Evolutionary conservation across 306 rosid species (phyloP).

Genomic region (Inga laurina): DNA sequence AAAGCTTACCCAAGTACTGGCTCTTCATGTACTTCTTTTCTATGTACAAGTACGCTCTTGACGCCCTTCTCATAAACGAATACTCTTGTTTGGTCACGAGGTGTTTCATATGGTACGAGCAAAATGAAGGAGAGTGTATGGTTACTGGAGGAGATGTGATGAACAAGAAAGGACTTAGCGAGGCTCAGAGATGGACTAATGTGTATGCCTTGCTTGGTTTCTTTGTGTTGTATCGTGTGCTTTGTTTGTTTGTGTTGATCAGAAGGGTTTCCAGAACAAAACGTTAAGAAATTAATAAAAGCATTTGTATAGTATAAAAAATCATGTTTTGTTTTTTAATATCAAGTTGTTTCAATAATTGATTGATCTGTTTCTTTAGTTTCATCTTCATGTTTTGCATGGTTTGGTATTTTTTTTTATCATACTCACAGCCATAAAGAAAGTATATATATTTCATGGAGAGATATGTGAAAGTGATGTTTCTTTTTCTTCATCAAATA

Average conservation of each 20-base stretch:
- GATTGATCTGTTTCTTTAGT: slow-evolving; percentile 3
- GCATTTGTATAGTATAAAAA: background rate
- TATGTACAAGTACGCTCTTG: slow-evolving; percentile 91
- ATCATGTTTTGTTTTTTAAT: background rate
- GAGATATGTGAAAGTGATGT: slow-evolving; percentile 8
- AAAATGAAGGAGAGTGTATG: slow-evolving; percentile 63
- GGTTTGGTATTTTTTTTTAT: slow-evolving; percentile 13
- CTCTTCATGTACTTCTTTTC: slow-evolving; percentile 83
- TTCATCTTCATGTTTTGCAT: slow-evolving; percentile 11
- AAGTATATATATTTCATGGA: slow-evolving; percentile 29
- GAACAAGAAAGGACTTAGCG: slow-evolving; percentile 61
- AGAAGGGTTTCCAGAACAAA: slow-evolving; percentile 87
- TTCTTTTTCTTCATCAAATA: slow-evolving; percentile 31
- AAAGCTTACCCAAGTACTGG: slow-evolving; percentile 76
- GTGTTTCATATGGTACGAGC: slow-evolving; percentile 79
- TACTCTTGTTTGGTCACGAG: slow-evolving; percentile 64
- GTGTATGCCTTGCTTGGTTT: slow-evolving; percentile 74
- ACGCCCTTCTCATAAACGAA: slow-evolving; percentile 84
- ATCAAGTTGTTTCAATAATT: background rate
- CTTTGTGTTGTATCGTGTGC: slow-evolving; percentile 77
- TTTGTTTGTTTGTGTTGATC: slow-evolving; percentile 75
- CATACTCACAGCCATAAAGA: slow-evolving; percentile 20
- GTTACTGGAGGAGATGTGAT: slow-evolving; percentile 75
- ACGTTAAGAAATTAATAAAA: slow-evolving; percentile 30
- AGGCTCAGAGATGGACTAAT: slow-evolving; percentile 71